Base-by-base conservation (phyloP, 1,284 basidiomycete species). In the Pisolithus thermaeus region DNA sequence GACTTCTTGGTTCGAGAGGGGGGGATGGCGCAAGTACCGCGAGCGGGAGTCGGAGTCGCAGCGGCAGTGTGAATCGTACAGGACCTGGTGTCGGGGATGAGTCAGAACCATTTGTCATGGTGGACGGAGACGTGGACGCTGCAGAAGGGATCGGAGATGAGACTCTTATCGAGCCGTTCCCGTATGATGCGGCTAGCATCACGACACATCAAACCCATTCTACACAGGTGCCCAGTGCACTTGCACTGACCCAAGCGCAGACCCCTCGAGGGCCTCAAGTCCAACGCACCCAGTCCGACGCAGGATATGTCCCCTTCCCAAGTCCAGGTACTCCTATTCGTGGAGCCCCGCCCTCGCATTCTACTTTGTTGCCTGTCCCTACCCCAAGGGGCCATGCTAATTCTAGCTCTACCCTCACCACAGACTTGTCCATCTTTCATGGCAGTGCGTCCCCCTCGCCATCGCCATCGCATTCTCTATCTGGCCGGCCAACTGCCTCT, bases 241-340 rank as follows among this genome's bases (percentile, higher is more conserved):
- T 46, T 37, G 22, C 56, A 55, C 55, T 58, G 6, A 61, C 60
- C 47, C 55, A 56, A 48, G 56, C 48, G 30, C 54, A 54, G 18
- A 32, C 41, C 7, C 59, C 60, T 41, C 55, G 63, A 9, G 61
- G 62, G 18, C 62, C 68, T 14, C 65, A 68, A 47, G 48, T 66
- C 4, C 52, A 57, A 4, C 55, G 42, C 38, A 8, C 55, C 5
- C 59, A 51, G 3, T 67, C 66, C 12, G 62, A 68, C 11, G 25
- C 44, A 25, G 56, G 45, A 1, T 35, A 53, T 30, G 32, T 45
- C 8, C 44, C 65, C 8, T 48, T 44, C 32, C 51, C 52, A 36
- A 30, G 7, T 16, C 47, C 7, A 18, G 14, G 4, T 25, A 55
- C 52, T 20, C 46, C 52, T 0, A n/a, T 51, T 4, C 54, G 47